phyloP scores from a whole-genome alignment of 1,284 basidiomycete species.

The Anthracocystis panici-leucophaei region DNA sequence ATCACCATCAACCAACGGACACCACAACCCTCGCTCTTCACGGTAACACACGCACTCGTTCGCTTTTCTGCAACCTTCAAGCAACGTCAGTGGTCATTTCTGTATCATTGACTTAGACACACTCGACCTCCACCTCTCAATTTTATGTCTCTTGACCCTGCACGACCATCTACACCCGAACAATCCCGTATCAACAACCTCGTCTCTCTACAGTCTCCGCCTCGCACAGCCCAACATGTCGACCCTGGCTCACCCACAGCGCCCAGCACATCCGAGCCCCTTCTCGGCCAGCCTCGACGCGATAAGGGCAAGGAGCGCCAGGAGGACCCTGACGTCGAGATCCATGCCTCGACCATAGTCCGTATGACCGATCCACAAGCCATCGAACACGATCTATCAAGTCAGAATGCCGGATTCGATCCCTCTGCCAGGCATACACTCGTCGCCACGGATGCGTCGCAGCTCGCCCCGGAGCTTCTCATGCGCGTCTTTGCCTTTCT shows the following conservation, averaged over 20 bases:
- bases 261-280: slow-evolving; percentile 2
- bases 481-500: slow-evolving; percentile 83
- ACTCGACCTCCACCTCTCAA: slow-evolving; percentile 24
- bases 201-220: neutral
- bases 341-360: slow-evolving; percentile 27
- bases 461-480: slow-evolving; percentile 77
- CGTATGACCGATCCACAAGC: slow-evolving; percentile 31
- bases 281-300: neutral
- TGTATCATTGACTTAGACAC: slow-evolving; percentile 18
- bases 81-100: slow-evolving; percentile 19
- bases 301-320: slow-evolving; percentile 31
- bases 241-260: neutral
- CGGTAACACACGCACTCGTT: neutral
- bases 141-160: slow-evolving; percentile 46
- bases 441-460: slow-evolving; percentile 59
- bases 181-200: slow-evolving; percentile 7
- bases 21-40: neutral
- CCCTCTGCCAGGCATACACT: slow-evolving; percentile 69
- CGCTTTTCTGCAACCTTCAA: neutral
- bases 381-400: neutral
- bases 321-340: neutral
- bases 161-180: slow-evolving; percentile 6
- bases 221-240: slow-evolving; percentile 20
- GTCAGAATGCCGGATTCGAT: neutral
- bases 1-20: slow-evolving; percentile 1